Evolutionary conservation across 768 basidiomycete genomes (phyloP).

Genomic region (Chalciporus sphaerocephalus): DNA sequence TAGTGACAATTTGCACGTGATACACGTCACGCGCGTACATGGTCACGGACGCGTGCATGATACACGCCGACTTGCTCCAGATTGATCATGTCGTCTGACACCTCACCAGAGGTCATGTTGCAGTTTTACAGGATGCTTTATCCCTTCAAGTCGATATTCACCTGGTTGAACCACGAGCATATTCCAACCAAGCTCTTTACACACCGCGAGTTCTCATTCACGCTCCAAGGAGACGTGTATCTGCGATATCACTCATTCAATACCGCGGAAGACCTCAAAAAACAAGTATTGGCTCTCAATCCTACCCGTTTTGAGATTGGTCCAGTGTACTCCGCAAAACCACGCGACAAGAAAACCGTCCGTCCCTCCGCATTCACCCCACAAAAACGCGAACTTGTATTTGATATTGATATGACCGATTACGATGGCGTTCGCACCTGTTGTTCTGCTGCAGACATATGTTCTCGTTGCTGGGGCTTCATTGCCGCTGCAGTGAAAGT

Average conservation of each 20-base stretch:
- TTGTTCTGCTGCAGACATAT: conserved; percentile 88
- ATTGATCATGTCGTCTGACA: conserved; percentile 13
- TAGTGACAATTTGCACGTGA: conserved; percentile 12
- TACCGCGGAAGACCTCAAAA: conserved; percentile 84
- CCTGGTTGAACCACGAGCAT: conserved; percentile 93
- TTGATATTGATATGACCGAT: conserved; percentile 99
- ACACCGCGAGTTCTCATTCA: conserved; percentile 94
- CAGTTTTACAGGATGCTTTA: conserved; percentile 88
- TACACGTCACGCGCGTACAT: conserved; percentile 13
- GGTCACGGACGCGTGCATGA: conserved; percentile 12
- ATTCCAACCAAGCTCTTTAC: conserved; percentile 77
- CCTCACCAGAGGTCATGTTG: conserved; percentile 61
- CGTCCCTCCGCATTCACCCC: conserved; percentile 68
- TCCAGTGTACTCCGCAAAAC: conserved; percentile 83
- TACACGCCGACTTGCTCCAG: not conserved
- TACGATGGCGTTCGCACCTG: conserved; percentile 95
- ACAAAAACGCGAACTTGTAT: conserved; percentile 84
- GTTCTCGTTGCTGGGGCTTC: conserved; percentile 90
- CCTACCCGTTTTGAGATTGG: conserved; percentile 97
- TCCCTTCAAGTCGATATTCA: conserved; percentile 90
- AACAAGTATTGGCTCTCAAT: conserved; percentile 76
- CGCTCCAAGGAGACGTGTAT: conserved; percentile 86
- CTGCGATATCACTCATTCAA: conserved; percentile 92
- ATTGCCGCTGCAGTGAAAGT: conserved; percentile 90
- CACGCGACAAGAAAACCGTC: conserved; percentile 83